Percentiles rank a stretch among this genome's conserved stretches.
phyloP scores from a whole-genome alignment of 805 yeast genomes.

The Candida suzukii region DNA sequence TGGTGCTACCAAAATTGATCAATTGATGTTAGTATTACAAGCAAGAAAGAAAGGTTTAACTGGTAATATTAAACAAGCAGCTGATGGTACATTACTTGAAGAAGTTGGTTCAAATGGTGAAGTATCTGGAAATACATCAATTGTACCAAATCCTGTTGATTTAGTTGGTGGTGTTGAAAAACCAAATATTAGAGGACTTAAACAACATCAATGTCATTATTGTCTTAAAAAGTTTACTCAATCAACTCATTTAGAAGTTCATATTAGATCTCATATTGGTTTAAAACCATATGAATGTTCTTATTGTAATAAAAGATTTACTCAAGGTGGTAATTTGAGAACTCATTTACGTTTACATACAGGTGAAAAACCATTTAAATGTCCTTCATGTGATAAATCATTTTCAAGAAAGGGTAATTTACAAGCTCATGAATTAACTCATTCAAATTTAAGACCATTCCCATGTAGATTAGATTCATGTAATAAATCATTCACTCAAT shows the following conservation, averaged over 20 bases:
- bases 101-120: constrained; percentile 16
- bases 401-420: constrained; percentile 90
- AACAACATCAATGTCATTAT: constrained; percentile 64
- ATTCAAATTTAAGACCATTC: constrained; percentile 70
- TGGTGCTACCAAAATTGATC: constrained; percentile 89
- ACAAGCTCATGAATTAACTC: constrained; percentile 82
- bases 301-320: constrained; percentile 72
- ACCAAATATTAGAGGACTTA: constrained; percentile 36
- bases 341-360: constrained; percentile 85
- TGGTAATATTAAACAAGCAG: constrained; percentile 54
- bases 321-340: constrained; percentile 85
- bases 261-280: constrained; percentile 81
- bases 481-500: constrained; percentile 79
- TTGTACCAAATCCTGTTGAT: constrained; percentile 52
- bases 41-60: constrained; percentile 75
- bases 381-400: constrained; percentile 66
- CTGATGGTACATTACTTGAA: constrained; percentile 64
- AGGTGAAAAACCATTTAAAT: constrained; percentile 85
- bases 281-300: constrained; percentile 76
- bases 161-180: constrained; percentile 79
- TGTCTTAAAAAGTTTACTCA: constrained; percentile 81
- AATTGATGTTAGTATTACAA: constrained; percentile 83
- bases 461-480: constrained; percentile 77
- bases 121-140: constrained; percentile 18
- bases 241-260: constrained; percentile 88